phyloP scores from a whole-genome alignment of 805 yeast genomes.

The Wickerhamiella cacticola region DNA sequence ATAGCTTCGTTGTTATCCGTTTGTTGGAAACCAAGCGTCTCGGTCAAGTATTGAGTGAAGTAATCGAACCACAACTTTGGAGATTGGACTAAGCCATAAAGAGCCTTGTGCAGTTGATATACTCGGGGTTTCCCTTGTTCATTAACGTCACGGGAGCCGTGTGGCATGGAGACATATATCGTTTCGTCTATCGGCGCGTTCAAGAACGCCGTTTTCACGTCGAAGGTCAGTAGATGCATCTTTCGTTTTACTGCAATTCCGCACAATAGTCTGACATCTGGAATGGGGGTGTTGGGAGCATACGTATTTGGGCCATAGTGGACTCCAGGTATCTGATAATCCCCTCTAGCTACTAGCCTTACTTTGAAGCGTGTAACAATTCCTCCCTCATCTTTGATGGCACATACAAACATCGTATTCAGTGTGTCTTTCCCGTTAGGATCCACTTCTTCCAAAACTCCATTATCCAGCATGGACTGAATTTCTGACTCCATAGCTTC shows the following conservation, averaged over 20 bases:
- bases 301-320: not conserved
- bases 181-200: not conserved
- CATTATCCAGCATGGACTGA: not conserved
- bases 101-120: not conserved
- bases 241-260: not conserved
- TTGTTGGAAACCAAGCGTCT: not conserved
- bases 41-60: not conserved
- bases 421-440: not conserved
- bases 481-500: not conserved
- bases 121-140: not conserved
- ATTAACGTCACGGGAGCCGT: not conserved
- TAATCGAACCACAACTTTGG: not conserved
- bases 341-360: not conserved
- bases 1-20: not conserved
- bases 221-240: not conserved
- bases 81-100: not conserved
- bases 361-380: not conserved
- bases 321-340: not conserved
- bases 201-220: not conserved
- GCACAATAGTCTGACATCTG: not conserved
- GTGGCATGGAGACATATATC: not conserved
- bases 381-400: not conserved
- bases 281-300: not conserved
- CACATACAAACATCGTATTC: not conserved
- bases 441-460: not conserved